Conservation (phyloP, 139 green algal species). For the Haematococcus sp. region DNA sequence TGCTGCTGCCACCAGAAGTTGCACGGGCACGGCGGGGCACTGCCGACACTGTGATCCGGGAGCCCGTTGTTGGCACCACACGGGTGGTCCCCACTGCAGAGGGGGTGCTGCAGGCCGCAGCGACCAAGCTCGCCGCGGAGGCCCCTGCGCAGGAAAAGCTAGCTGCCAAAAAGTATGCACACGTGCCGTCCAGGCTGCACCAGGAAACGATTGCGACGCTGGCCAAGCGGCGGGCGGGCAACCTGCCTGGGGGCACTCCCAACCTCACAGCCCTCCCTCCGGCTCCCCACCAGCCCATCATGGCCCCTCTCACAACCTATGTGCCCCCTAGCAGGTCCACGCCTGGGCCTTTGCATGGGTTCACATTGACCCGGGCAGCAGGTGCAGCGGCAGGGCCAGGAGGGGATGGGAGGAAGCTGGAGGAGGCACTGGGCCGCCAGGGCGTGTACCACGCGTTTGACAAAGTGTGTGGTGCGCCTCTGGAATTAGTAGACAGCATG, state of each 20-base stretch:
- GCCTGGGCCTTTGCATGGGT: no score
- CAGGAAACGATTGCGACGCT: conserved; percentile 22
- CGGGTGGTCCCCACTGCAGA: neutral
- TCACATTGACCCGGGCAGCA: no score
- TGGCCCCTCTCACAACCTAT: conserved; percentile 8
- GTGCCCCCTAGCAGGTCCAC: neutral
- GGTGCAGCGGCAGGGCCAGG: no score
- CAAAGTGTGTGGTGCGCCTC: no score
- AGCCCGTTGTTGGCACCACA: neutral
- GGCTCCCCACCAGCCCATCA: neutral
- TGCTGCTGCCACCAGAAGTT: no score
- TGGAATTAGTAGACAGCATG: no score
- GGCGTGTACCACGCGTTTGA: no score
- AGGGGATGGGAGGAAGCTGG: no score
- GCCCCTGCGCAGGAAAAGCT: neutral
- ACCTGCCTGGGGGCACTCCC: neutral
- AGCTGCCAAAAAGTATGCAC: neutral
- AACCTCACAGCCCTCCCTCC: conserved; percentile 11
- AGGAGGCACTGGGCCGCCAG: no score
- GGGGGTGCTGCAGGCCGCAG: neutral
- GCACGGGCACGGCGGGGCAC: no score
- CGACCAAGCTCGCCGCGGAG: neutral
- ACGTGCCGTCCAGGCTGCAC: conserved; percentile 21
- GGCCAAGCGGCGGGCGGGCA: conserved; percentile 9
- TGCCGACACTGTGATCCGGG: neutral